phyloP scores from a whole-genome alignment of 805 yeast species.

The Pichia exigua region DNA sequence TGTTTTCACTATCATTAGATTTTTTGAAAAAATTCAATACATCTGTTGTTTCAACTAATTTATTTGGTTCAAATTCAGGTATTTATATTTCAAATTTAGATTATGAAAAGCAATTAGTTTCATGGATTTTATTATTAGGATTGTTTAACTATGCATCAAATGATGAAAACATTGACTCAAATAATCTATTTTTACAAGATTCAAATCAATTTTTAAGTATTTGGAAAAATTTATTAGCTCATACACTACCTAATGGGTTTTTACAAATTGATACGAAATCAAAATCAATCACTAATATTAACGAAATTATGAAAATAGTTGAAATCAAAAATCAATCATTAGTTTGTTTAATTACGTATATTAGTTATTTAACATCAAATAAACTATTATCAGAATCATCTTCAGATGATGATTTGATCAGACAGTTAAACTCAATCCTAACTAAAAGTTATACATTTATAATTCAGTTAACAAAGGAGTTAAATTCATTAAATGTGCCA shows the following conservation, averaged over 20 bases:
- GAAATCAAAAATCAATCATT: constrained; percentile 54
- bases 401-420: constrained; percentile 28
- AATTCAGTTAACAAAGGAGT: constrained; percentile 19
- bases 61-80: constrained; percentile 25
- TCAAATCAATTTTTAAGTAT: constrained; percentile 49
- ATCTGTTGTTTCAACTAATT: constrained; percentile 27
- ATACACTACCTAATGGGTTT: constrained; percentile 36
- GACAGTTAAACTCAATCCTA: constrained; percentile 25
- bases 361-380: constrained; percentile 41
- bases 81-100: constrained; percentile 23
- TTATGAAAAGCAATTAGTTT: constrained; percentile 33
- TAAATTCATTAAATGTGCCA: constrained; percentile 13
- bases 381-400: constrained; percentile 16
- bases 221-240: constrained; percentile 56
- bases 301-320: constrained; percentile 30
- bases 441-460: constrained; percentile 27
- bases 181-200: constrained; percentile 48
- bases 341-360: constrained; percentile 47
- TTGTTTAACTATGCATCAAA: constrained; percentile 42
- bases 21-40: constrained; percentile 30
- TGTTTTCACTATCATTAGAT: constrained; percentile 23
- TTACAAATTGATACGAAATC: constrained; percentile 26
- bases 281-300: constrained; percentile 26
- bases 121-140: constrained; percentile 63
- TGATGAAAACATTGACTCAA: constrained; percentile 25